A percentile compares a stretch with the other conserved stretches of the same genome.
Conservation (phyloP, 2,329 filamentous ascomycete genomes). For the Botryotinia globosa region DNA sequence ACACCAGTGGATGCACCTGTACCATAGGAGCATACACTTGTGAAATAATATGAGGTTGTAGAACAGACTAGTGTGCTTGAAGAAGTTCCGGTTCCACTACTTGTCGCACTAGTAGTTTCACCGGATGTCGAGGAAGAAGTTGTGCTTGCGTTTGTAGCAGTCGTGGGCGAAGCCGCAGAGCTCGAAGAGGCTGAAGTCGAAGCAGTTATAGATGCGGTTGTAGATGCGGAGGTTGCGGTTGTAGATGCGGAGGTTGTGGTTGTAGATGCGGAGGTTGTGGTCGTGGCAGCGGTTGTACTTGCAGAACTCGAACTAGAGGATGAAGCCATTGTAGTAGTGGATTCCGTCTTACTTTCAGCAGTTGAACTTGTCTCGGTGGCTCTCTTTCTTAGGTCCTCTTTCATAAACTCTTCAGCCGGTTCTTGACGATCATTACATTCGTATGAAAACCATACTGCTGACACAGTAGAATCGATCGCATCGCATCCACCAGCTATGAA, state of each 20-base stretch:
- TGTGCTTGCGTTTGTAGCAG: neutral
- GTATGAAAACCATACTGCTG: slow-evolving; percentile 27
- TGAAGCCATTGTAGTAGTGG: neutral
- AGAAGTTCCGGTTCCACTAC: neutral
- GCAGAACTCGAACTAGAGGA: neutral
- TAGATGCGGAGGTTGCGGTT: neutral
- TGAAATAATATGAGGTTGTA: slow-evolving; percentile 12
- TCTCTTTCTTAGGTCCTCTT: slow-evolving; percentile 28
- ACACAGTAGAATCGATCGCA: slow-evolving; percentile 25
- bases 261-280: neutral
- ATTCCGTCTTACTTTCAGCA: neutral
- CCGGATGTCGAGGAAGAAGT: slow-evolving; percentile 8
- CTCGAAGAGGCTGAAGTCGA: slow-evolving; percentile 4
- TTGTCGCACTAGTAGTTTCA: neutral
- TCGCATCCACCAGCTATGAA: slow-evolving; percentile 30
- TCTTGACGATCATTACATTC: slow-evolving; percentile 24
- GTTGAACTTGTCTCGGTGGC: slow-evolving; percentile 13
- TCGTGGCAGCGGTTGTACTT: slow-evolving; percentile 9
- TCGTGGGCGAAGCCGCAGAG: slow-evolving; percentile 11
- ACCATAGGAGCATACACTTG: slow-evolving; percentile 15
- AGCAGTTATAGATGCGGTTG: neutral
- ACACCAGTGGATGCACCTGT: slow-evolving; percentile 17
- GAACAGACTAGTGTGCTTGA: slow-evolving; percentile 9
- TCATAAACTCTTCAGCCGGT: slow-evolving; percentile 3
- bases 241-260: neutral